Percentiles rank a stretch among this genome's conserved stretches.
These are phyloP conservation scores for Botryobasidium botryosum DNA, from an alignment of 768 basidiomycete species.

Conservation along the genomic window DNA sequence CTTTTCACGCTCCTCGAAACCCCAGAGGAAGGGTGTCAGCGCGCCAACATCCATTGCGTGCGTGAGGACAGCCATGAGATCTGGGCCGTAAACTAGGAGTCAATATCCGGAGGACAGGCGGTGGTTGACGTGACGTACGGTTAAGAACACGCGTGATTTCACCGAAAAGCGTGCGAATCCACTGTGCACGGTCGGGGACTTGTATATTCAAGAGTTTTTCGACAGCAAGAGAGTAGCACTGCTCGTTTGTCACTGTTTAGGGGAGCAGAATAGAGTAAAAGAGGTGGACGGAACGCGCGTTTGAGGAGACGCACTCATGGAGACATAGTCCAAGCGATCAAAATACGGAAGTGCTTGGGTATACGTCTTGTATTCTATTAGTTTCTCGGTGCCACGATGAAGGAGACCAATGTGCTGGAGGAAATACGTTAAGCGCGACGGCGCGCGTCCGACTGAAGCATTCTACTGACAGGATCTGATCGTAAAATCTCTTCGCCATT, in stretches of 20 bases:
- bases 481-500: conserved; percentile 93
- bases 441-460: not conserved
- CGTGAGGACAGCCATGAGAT: conserved; percentile 92
- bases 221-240: conserved; percentile 92
- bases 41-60: conserved; percentile 97
- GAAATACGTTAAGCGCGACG: conserved; percentile 2
- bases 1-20: conserved; percentile 99
- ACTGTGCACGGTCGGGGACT: conserved; percentile 92
- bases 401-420: conserved; percentile 80
- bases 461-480: conserved; percentile 52
- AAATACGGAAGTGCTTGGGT: conserved; percentile 97
- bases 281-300: not conserved
- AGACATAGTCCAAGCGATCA: conserved; percentile 97
- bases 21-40: conserved; percentile 97
- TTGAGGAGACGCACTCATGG: conserved; percentile 66
- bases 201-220: conserved; percentile 96
- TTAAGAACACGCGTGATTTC: conserved; percentile 94
- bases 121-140: conserved; percentile 33
- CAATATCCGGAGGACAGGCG: conserved; percentile 2
- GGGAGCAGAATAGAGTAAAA: not conserved
- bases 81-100: conserved; percentile 21
- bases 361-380: conserved; percentile 98
- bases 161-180: conserved; percentile 94
- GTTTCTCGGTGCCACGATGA: conserved; percentile 94
- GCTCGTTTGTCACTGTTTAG: conserved; percentile 99